Conservation (phyloP, 2,329 filamentous ascomycete genomes). For the Coniochaeta sp. region DNA sequence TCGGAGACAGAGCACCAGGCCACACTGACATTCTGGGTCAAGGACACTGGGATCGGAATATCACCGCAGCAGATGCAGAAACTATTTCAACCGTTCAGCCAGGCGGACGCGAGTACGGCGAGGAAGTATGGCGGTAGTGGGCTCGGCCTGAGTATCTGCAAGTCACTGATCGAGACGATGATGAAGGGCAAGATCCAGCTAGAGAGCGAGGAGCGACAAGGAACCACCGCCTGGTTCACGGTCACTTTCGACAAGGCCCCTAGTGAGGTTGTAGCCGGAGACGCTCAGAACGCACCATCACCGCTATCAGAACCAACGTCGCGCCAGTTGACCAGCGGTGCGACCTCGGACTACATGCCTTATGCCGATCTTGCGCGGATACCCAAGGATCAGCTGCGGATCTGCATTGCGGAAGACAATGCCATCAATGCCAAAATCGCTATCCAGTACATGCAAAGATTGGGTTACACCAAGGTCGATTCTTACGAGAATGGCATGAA, state of each 20-base stretch:
- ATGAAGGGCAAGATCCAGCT: constrained; percentile 82
- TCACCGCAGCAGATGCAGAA: constrained; percentile 74
- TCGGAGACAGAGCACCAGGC: constrained; percentile 63
- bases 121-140: constrained; percentile 89
- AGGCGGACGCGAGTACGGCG: constrained; percentile 85
- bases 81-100: constrained; percentile 86
- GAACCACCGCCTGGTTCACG: constrained; percentile 70
- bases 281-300: constrained; percentile 31
- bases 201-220: constrained; percentile 64
- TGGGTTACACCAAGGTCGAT: constrained; percentile 75
- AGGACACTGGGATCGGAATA: constrained; percentile 88
- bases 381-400: constrained; percentile 68
- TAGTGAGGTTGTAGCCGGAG: constrained; percentile 48
- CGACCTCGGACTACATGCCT: constrained; percentile 30
- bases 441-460: constrained; percentile 77
- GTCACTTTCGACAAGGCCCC: constrained; percentile 79
- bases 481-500: constrained; percentile 86
- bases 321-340: constrained; percentile 19
- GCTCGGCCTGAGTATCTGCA: constrained; percentile 87
- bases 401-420: constrained; percentile 94
- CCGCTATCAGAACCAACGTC: constrained; percentile 8
- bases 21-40: constrained; percentile 75
- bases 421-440: constrained; percentile 92
- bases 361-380: constrained; percentile 64
- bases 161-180: constrained; percentile 86